A percentile compares a stretch with the other conserved stretches of the same genome.
These are phyloP conservation scores for Erigeron philadelphicus DNA, from an alignment of 140 eudicot genomes.

Conservation along the genomic window DNA sequence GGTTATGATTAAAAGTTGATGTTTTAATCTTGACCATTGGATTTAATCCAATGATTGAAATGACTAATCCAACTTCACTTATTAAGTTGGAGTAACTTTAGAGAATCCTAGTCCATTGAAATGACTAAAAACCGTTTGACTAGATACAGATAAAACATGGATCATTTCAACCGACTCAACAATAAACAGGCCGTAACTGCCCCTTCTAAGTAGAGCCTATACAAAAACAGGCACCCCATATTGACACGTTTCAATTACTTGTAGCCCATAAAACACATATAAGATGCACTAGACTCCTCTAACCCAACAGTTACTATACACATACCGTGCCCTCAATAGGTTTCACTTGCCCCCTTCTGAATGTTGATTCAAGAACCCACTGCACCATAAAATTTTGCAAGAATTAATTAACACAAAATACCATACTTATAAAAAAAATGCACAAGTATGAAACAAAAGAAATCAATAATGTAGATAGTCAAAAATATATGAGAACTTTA, in stretches of 20 bases:
- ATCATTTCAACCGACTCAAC: not conserved
- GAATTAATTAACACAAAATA: not conserved
- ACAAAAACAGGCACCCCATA: not conserved
- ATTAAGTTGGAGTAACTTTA: no score
- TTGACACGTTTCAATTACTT: not conserved
- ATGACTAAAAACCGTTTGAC: not conserved
- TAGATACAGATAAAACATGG: not conserved
- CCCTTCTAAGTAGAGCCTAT: no score
- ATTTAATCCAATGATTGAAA: no score
- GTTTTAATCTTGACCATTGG: no score
- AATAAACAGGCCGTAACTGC: no score
- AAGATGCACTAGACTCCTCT: conserved; percentile 3
- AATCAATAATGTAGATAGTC: not conserved
- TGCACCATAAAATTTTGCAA: conserved; percentile 30
- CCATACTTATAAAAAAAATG: not conserved
- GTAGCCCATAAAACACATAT: not conserved
- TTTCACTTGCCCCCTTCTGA: conserved; percentile 77
- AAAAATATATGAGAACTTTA: conserved; percentile 27
- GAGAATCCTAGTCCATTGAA: no score
- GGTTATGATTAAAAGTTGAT: no score
- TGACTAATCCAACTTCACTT: no score
- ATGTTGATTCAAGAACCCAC: conserved; percentile 93
- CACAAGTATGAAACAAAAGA: not conserved
- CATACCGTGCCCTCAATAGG: conserved; percentile 76
- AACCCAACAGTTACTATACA: conserved; percentile 15